Percentiles rank a stretch among this genome's conserved stretches.
Conservation (phyloP, 495 filamentous ascomycete genomes). For the Tuber magnatum region DNA sequence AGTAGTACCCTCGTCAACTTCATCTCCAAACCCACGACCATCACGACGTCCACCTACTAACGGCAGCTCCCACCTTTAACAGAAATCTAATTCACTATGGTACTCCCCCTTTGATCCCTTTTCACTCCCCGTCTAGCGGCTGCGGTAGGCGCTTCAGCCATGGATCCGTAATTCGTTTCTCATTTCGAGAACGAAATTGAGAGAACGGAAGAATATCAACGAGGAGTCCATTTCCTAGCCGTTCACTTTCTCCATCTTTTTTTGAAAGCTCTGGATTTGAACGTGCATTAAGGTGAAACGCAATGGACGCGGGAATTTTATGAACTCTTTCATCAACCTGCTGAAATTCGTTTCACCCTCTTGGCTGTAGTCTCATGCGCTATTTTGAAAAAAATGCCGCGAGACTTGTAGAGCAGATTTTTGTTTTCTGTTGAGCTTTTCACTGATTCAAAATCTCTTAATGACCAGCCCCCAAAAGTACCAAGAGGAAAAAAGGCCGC, state of each 20-base stretch:
- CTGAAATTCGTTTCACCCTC: conserved; percentile 16
- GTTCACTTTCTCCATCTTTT: conserved; percentile 12
- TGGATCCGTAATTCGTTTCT: conserved; percentile 16
- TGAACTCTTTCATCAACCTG: conserved; percentile 13
- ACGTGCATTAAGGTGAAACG: conserved; percentile 3
- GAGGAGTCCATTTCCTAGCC: conserved; percentile 11
- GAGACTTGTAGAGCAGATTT: conserved; percentile 56
- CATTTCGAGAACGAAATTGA: conserved; percentile 11
- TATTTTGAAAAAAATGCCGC: conserved; percentile 34
- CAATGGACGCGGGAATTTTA: conserved; percentile 10
- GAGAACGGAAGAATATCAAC: conserved; percentile 13
- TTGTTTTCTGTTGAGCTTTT: conserved; percentile 58
- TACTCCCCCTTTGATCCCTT: conserved; percentile 15
- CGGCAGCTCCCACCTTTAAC: not conserved
- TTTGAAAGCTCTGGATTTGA: conserved; percentile 14
- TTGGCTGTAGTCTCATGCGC: conserved; percentile 40
- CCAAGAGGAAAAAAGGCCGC: conserved; percentile 87
- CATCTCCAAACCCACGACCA: not conserved
- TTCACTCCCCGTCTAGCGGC: conserved; percentile 12
- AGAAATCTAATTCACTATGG: conserved; percentile 17
- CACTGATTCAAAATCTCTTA: conserved; percentile 58
- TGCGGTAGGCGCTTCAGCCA: conserved; percentile 23
- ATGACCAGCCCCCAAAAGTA: conserved; percentile 88
- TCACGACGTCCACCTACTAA: not conserved
- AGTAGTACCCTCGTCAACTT: not conserved